Percentiles rank a stretch among this genome's conserved stretches.
phyloP scores from a whole-genome alignment of 2,329 filamentous ascomycete species.

The Tolypocladium endophyticum region DNA sequence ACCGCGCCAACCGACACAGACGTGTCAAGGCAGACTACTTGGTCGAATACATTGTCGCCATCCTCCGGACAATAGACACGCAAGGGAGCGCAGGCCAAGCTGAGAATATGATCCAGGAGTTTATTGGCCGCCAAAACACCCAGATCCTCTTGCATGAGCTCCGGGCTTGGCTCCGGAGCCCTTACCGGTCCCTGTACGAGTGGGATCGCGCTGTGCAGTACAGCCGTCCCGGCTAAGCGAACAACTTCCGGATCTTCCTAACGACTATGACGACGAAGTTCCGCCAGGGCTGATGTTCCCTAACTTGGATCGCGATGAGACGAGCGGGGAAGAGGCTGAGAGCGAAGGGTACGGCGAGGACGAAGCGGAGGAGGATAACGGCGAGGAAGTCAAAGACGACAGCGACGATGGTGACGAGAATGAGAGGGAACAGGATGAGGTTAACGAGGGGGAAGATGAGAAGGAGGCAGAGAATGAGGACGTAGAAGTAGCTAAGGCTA shows the following conservation, averaged over 20 bases:
- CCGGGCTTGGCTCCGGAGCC: too few species aligned
- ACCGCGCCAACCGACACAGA: too few species aligned
- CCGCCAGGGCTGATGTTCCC: slow-evolving; percentile 43
- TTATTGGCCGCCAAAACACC: too few species aligned
- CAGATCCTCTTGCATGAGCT: too few species aligned
- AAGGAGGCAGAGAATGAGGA: slow-evolving; percentile 4
- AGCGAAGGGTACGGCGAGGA: slow-evolving; percentile 3
- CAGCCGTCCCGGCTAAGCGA: too few species aligned
- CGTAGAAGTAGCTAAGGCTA: neutral
- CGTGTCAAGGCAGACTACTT: too few species aligned
- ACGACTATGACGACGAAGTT: slow-evolving; percentile 47
- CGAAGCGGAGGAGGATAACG: slow-evolving; percentile 2
- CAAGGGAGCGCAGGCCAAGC: too few species aligned
- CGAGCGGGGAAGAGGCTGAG: slow-evolving; percentile 12
- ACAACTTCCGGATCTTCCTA: slow-evolving; percentile 39
- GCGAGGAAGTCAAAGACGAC: neutral
- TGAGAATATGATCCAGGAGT: too few species aligned
- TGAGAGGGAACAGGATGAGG: slow-evolving; percentile 5
- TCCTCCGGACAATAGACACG: too few species aligned
- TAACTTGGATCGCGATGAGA: slow-evolving; percentile 27
- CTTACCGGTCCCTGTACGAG: too few species aligned
- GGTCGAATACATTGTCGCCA: too few species aligned
- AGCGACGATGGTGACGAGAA: slow-evolving; percentile 5
- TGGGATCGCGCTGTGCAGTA: too few species aligned
- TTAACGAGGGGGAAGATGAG: slow-evolving; percentile 4